Evolutionary conservation across 768 basidiomycete species (phyloP).

Genomic region (Trametes maxima): DNA sequence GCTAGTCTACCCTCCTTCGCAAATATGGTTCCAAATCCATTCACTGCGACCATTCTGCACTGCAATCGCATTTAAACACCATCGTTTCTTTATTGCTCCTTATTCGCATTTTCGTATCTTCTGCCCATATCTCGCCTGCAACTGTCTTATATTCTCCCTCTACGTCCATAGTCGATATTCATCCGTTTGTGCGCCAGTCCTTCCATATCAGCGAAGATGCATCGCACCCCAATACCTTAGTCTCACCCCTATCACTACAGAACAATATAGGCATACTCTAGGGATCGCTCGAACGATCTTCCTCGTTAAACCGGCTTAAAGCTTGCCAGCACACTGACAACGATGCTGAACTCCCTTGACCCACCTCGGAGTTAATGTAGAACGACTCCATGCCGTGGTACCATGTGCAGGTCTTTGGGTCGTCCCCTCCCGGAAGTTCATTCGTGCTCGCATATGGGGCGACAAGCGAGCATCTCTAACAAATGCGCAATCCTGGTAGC

Average conservation of each 20-base stretch:
- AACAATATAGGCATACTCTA: too few relatives aligned
- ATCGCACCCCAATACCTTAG: too few relatives aligned
- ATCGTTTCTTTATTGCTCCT: slow-evolving; percentile 30
- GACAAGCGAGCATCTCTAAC: background rate
- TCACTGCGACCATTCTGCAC: background rate
- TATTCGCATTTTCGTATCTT: slow-evolving; percentile 14
- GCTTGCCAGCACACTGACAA: background rate
- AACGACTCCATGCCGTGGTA: too few relatives aligned
- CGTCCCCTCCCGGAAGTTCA: background rate
- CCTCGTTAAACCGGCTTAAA: background rate
- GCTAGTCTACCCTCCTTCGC: background rate
- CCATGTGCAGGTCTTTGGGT: background rate
- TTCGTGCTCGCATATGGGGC: too few relatives aligned
- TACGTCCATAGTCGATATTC: background rate
- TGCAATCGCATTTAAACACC: slow-evolving; percentile 23
- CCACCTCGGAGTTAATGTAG: too few relatives aligned
- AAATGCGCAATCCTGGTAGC: background rate
- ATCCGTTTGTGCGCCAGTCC: background rate
- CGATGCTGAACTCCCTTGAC: background rate
- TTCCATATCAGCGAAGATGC: too few relatives aligned
- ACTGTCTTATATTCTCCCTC: background rate
- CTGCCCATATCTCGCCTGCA: slow-evolving; percentile 3
- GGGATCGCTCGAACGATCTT: too few relatives aligned
- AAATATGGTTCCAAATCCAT: background rate
- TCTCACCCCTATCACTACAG: too few relatives aligned